These are phyloP conservation scores for Xerophyta viscosa DNA, from an alignment of 106 monocot species.

Conservation along the genomic window DNA sequence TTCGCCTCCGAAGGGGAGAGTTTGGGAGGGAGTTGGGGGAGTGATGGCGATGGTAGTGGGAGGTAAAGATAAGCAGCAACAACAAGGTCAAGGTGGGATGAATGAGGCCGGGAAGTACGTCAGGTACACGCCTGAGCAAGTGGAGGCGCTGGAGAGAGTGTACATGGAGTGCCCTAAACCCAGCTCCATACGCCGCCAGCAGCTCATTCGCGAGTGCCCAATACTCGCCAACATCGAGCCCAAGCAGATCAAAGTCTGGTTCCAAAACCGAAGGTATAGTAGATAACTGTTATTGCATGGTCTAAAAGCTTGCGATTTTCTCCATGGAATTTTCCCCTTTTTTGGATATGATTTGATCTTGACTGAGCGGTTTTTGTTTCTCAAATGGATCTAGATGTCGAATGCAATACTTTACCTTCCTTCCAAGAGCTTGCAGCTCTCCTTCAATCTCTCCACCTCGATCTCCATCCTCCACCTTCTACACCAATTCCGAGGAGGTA, in stretches of 20 bases:
- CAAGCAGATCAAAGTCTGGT: slow-evolving; percentile 99
- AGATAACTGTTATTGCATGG: too few species aligned
- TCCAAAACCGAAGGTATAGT: slow-evolving; percentile 96
- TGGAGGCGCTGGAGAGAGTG: slow-evolving; percentile 92
- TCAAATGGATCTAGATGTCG: too few species aligned
- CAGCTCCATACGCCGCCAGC: slow-evolving; percentile 71
- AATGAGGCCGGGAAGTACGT: slow-evolving; percentile 89
- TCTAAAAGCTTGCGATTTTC: too few species aligned
- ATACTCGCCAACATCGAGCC: slow-evolving; percentile 86
- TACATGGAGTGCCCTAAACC: slow-evolving; percentile 94
- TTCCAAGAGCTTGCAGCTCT: too few species aligned
- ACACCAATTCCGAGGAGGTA: too few species aligned
- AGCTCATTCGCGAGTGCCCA: slow-evolving; percentile 84
- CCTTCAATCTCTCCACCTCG: too few species aligned
- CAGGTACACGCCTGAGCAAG: slow-evolving; percentile 94
- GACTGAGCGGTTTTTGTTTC: too few species aligned
- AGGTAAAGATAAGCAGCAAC: slow-evolving; percentile 21
- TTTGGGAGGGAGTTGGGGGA: neutral
- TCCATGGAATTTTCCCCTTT: too few species aligned
- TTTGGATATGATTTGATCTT: too few species aligned
- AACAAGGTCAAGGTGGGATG: slow-evolving; percentile 8
- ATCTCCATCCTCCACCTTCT: too few species aligned
- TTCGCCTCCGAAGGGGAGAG: neutral
- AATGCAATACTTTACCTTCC: too few species aligned
- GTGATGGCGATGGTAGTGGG: slow-evolving; percentile 42